These are phyloP conservation scores for Xerocomellus intermedius DNA, from an alignment of 768 basidiomycete species.

Conservation along the genomic window DNA sequence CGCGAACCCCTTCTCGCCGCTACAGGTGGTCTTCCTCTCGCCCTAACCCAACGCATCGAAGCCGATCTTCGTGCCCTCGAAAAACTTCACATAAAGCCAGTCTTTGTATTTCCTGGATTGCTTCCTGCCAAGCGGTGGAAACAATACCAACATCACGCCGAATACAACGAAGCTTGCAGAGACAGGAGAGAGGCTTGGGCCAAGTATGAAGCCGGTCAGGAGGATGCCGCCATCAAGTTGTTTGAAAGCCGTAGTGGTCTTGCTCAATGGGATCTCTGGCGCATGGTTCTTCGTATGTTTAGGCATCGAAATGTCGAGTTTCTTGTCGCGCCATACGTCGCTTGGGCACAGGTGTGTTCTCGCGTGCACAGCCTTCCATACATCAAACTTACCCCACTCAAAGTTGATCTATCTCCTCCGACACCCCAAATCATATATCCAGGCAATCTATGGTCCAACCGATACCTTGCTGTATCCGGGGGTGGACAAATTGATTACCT, in stretches of 20 bases:
- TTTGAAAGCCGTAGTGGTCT: slow-evolving; percentile 76
- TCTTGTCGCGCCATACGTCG: slow-evolving; percentile 91
- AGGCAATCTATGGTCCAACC: slow-evolving; percentile 88
- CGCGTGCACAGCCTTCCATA: background rate
- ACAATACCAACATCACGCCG: slow-evolving; percentile 46
- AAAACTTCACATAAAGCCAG: slow-evolving; percentile 91
- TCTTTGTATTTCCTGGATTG: slow-evolving; percentile 96
- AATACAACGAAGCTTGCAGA: slow-evolving; percentile 65
- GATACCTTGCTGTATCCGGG: slow-evolving; percentile 88
- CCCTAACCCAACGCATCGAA: slow-evolving; percentile 85
- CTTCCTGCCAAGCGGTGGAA: slow-evolving; percentile 74
- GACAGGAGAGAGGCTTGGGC: slow-evolving; percentile 87
- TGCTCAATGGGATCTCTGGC: slow-evolving; percentile 90
- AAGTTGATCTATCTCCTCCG: slow-evolving; percentile 94
- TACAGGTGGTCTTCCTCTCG: slow-evolving; percentile 91
- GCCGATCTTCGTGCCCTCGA: slow-evolving; percentile 88
- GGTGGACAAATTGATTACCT: slow-evolving; percentile 87
- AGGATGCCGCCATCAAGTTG: slow-evolving; percentile 81
- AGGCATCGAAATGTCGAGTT: slow-evolving; percentile 95
- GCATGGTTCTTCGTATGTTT: slow-evolving; percentile 88
- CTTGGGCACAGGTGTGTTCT: slow-evolving; percentile 87
- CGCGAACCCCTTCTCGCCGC: slow-evolving; percentile 92
- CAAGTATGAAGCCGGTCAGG: slow-evolving; percentile 89
- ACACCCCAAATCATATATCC: slow-evolving; percentile 91
- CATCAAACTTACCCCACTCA: slow-evolving; percentile 7